Base-by-base conservation (phyloP, 331 rosid species). In the Erythrophleum ivorense region DNA sequence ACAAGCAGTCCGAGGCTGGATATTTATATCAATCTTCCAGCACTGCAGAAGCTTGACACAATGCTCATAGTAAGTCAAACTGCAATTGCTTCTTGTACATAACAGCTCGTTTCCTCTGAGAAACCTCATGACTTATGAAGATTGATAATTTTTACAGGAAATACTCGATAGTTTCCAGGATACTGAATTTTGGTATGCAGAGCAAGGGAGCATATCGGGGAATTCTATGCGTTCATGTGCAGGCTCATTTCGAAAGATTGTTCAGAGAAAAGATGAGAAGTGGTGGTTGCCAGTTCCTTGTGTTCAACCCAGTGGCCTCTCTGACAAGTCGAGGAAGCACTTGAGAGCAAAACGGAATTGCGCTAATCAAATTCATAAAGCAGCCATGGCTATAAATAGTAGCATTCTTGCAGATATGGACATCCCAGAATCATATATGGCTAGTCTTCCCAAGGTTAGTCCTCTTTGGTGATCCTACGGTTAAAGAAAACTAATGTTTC, bases 221-320 rank as follows among this genome's bases (percentile, higher is more conserved):
- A 88, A 87, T 75, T 91, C 99, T 13, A 79, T 64, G 52, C 84
- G 64, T 3, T 75, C 88, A 6, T 87, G 88, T 2, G 82, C 88
- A 9, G 89, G 95, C 81, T 96, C 99, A 0, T 94, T 92, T 70
- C 87, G 99, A n/a, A 88, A 77, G 87, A 43, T 88, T 76, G 82
- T 66, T 83, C 86, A 83, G 72, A 78, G 97, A 81, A 92, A 91
- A 77, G 98, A 96, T 57, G 98, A 92, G 76, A 96, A 96, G 78
- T 96, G 99, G 99, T 96, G 99, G 99, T 54, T 94, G 80, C 99
- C 99, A 9, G 87, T 91, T 64, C 99, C 99, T 21, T 94, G 99
- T 84, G 92, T 94, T 79, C 91, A 85, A 60, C 85, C 91, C 0
- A 88, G 84, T 38, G 99, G 99, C 80, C 94, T 96, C 55, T 94